These are phyloP conservation scores for Haematococcus sp. DNA, from an alignment of 139 green algal genomes.

Conservation along the genomic window DNA sequence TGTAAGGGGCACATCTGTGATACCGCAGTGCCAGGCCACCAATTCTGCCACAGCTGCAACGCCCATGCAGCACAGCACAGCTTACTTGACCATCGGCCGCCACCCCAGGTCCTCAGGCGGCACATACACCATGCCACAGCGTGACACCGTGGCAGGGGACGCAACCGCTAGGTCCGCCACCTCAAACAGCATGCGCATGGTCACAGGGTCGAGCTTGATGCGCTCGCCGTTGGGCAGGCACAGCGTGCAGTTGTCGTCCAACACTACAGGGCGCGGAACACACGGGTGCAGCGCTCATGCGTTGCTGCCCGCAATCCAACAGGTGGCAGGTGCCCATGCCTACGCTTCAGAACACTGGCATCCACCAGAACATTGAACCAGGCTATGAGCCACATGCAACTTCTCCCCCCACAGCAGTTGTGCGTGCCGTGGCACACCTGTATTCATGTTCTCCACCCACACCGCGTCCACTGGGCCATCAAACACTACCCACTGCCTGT, in stretches of 20 bases:
- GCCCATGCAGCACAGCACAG: background rate
- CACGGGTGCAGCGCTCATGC: background rate
- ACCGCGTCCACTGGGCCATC: constrained; percentile 82
- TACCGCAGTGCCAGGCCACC: too few relatives aligned
- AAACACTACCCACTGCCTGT: constrained; percentile 82
- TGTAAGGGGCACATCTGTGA: too few relatives aligned
- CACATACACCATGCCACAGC: constrained; percentile 85
- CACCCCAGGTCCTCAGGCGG: constrained; percentile 63
- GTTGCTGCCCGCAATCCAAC: background rate
- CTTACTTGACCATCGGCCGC: constrained; percentile 44
- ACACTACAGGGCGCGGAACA: constrained; percentile 35
- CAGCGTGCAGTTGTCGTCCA: constrained; percentile 85
- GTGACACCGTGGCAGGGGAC: constrained; percentile 70
- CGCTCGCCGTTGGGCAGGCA: constrained; percentile 82
- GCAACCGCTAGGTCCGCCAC: constrained; percentile 75
- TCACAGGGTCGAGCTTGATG: constrained; percentile 76
- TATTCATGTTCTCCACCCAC: constrained; percentile 87
- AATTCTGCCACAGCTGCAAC: background rate
- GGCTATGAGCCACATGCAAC: too few relatives aligned
- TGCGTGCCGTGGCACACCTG: too few relatives aligned
- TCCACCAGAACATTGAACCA: too few relatives aligned
- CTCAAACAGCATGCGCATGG: constrained; percentile 86
- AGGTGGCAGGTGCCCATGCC: background rate
- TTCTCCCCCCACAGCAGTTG: too few relatives aligned
- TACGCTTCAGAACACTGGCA: background rate